Evolutionary conservation across 805 yeast species (phyloP).

Genomic region (Gaillardinia entomophila): DNA sequence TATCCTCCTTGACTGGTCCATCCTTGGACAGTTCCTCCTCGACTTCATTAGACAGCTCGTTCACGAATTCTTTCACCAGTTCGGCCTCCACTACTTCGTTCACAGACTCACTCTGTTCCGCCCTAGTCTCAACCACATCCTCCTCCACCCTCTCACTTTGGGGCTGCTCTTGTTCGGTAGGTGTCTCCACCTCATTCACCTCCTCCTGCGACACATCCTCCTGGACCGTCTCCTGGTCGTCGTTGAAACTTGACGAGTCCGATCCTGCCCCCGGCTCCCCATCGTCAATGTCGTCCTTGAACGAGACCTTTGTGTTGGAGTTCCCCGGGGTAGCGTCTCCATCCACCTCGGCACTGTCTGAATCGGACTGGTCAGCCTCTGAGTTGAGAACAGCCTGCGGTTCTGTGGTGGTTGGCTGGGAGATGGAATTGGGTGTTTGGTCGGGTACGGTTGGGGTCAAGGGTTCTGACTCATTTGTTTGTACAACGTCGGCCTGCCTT

Average conservation of each 20-base stretch:
- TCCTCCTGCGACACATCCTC: slow-evolving; percentile 10
- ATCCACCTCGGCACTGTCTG: slow-evolving; percentile 9
- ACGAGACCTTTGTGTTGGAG: slow-evolving; percentile 20
- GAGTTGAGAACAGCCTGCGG: slow-evolving; percentile 1
- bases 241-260: slow-evolving; percentile 21
- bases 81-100: no score
- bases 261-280: slow-evolving; percentile 4
- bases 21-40: neutral
- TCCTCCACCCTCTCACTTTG: no score
- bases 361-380: slow-evolving; percentile 1
- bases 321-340: slow-evolving; percentile 31
- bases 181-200: neutral
- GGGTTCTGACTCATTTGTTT: no score
- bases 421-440: no score
- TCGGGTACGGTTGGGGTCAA: no score
- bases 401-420: no score
- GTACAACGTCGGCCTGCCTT: no score
- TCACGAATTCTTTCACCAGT: no score
- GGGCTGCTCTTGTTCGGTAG: no score
- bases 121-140: neutral
- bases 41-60: no score
- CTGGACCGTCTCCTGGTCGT: slow-evolving; percentile 24
- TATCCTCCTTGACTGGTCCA: slow-evolving; percentile 1
- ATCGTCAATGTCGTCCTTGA: slow-evolving; percentile 20
- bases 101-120: no score